A percentile compares a stretch with the other conserved stretches of the same genome.
These are phyloP conservation scores for Xylariaceae sp. DNA, from an alignment of 2,329 filamentous ascomycete species.

Conservation along the genomic window DNA sequence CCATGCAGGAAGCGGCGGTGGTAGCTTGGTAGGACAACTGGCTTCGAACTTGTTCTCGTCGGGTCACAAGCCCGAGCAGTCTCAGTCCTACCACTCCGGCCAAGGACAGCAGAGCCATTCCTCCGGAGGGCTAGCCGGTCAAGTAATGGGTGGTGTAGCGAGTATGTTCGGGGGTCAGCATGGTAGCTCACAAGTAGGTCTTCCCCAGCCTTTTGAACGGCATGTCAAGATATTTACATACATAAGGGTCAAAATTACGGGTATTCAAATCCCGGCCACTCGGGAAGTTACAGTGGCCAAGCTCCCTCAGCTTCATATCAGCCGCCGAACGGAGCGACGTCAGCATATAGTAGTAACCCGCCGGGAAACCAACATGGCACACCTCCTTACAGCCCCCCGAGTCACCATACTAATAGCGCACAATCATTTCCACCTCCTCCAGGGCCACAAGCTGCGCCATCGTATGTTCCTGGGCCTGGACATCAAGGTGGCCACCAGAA, in stretches of 20 bases:
- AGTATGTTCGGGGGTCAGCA: constrained; percentile 47
- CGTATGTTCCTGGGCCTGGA: constrained; percentile 18
- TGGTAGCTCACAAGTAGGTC: constrained; percentile 34
- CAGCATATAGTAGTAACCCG: constrained; percentile 28
- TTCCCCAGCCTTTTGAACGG: background rate
- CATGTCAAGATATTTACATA: constrained; percentile 8
- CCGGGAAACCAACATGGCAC: constrained; percentile 25
- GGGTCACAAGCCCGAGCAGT: constrained; percentile 41
- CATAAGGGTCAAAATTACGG: constrained; percentile 53
- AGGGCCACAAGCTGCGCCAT: constrained; percentile 15
- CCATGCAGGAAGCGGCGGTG: constrained; percentile 22
- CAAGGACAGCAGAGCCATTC: constrained; percentile 30
- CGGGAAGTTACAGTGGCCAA: constrained; percentile 55
- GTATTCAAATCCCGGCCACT: constrained; percentile 51
- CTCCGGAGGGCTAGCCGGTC: constrained; percentile 46
- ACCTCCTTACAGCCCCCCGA: constrained; percentile 19
- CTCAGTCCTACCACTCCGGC: constrained; percentile 28
- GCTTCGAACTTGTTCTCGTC: constrained; percentile 51
- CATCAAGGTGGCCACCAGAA: constrained; percentile 25
- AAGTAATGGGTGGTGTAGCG: constrained; percentile 50
- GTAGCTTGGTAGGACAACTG: constrained; percentile 51
- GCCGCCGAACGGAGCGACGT: constrained; percentile 28
- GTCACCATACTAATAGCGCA: constrained; percentile 23
- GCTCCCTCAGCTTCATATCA: constrained; percentile 60
- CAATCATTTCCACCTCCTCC: constrained; percentile 21